These are phyloP conservation scores for Calocybe gambosa DNA, from an alignment of 1,284 basidiomycete genomes.

Conservation along the genomic window DNA sequence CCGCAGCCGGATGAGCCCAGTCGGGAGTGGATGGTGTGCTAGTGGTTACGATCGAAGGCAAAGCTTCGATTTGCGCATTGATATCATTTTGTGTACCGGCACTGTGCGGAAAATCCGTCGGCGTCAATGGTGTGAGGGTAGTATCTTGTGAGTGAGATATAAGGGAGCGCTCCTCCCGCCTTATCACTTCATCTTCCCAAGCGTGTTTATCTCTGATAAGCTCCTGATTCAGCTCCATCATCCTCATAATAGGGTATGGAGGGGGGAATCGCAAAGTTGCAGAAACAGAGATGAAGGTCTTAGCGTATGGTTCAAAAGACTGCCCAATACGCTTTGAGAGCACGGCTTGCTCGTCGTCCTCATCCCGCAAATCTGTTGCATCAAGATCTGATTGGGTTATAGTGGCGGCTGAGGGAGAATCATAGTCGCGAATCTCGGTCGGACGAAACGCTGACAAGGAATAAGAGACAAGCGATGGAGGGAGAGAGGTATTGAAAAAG, in stretches of 20 bases:
- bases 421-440: conserved; percentile 11
- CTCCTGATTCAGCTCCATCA: conserved; percentile 82
- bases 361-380: conserved; percentile 57
- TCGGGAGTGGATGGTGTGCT: conserved; percentile 38
- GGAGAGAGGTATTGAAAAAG: conserved; percentile 18
- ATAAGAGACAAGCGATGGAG: conserved; percentile 22
- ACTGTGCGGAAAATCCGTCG: conserved; percentile 13
- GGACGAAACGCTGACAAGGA: conserved; percentile 30
- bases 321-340: conserved; percentile 70
- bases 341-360: conserved; percentile 61
- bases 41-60: conserved; percentile 43
- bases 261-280: conserved; percentile 87
- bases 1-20: conserved; percentile 19
- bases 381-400: conserved; percentile 22
- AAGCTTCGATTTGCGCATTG: conserved; percentile 65
- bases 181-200: conserved; percentile 82
- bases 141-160: conserved; percentile 40
- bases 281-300: conserved; percentile 86
- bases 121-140: conserved; percentile 29
- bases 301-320: conserved; percentile 76
- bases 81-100: conserved; percentile 43
- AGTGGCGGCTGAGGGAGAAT: conserved; percentile 15
- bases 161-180: conserved; percentile 63
- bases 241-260: conserved; percentile 78
- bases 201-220: conserved; percentile 60